These are phyloP conservation scores for Pugionium dolabratum DNA, from an alignment of 345 rosid genomes.

Conservation along the genomic window DNA sequence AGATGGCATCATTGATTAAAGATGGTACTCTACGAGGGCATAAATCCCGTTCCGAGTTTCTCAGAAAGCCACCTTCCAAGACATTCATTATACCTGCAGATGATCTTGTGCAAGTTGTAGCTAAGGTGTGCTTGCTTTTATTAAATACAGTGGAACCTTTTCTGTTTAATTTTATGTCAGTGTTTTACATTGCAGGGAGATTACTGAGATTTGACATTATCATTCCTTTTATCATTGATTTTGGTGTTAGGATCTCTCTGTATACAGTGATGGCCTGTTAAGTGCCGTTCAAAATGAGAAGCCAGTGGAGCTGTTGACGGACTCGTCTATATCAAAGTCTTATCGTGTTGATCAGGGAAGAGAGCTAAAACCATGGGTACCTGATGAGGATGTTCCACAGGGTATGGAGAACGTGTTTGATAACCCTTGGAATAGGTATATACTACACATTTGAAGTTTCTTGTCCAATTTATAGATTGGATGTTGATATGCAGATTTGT, in stretches of 20 bases:
- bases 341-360: slow-evolving; percentile 59
- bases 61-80: slow-evolving; percentile 67
- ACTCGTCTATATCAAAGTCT: slow-evolving; percentile 75
- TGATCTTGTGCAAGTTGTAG: slow-evolving; percentile 89
- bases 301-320: slow-evolving; percentile 67
- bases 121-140: slow-evolving; percentile 63
- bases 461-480: slow-evolving; percentile 20
- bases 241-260: slow-evolving; percentile 67
- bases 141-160: slow-evolving; percentile 3
- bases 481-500: slow-evolving; percentile 9
- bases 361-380: slow-evolving; percentile 84
- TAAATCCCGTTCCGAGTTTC: slow-evolving; percentile 53
- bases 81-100: slow-evolving; percentile 70
- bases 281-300: slow-evolving; percentile 56
- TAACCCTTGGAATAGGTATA: slow-evolving; percentile 63
- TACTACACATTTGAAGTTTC: slow-evolving; percentile 23
- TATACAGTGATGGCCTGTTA: slow-evolving; percentile 60
- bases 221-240: slow-evolving; percentile 19
- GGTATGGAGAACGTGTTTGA: slow-evolving; percentile 77
- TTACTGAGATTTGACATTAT: slow-evolving; percentile 23
- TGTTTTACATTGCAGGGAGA: slow-evolving; percentile 26
- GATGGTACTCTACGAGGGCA: slow-evolving; percentile 61
- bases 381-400: slow-evolving; percentile 67
- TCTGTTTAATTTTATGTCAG: slow-evolving; percentile 11
- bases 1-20: slow-evolving; percentile 80